Base-by-base conservation (phyloP, 371 early-diverging fungal species). In the Syncephalastrum contaminatum region DNA sequence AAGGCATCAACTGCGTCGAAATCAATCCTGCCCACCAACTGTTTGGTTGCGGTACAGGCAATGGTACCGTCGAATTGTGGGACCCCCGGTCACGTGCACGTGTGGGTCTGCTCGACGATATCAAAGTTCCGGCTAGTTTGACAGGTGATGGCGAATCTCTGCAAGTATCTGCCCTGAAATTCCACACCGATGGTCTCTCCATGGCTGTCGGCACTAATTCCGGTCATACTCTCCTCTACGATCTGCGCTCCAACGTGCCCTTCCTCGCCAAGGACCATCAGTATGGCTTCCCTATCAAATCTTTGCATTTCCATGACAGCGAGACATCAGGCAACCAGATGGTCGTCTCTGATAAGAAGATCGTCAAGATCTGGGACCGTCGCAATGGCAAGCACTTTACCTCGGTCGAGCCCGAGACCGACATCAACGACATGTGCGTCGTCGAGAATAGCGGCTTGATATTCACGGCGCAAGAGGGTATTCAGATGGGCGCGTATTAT, bases 241-340 rank as follows among this genome's bases (percentile, higher is more conserved):
- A 99, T 86, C 77, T 99, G 62, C 88, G 99, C 51, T 83, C 89
- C 58, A 80, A 83, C 30, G 81, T 82, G 14, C 97, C 97, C 7
- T 77, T 91, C 51, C 68, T 91, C 36, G 82, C 90, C 64, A 95
- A 96, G 72, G 97, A 96, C 75, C 97, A 98, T 72, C 96, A 91
- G 68, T 97, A 97, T 67, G 96, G 96, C n/a, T 83, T 88, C 62
- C 95, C 94, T n/a, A 97, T 99, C 70, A 95, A 92, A 68, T 80
- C 77, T 15, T 66, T 99, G 47, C 58, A 81, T 48, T 97, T 93
- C 85, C 90, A 94, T 54, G 87, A 87, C 53, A 77, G 85, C 13
- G 67, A 72, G 2, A 84, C 72, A 19, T 83, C 76, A 16, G 80
- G 79, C 14, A 77, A 85, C 46, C 92, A 90, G 60, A 80, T 98